These are phyloP conservation scores for Cytospora piceae DNA, from an alignment of 2,329 filamentous ascomycete genomes.

Conservation along the genomic window DNA sequence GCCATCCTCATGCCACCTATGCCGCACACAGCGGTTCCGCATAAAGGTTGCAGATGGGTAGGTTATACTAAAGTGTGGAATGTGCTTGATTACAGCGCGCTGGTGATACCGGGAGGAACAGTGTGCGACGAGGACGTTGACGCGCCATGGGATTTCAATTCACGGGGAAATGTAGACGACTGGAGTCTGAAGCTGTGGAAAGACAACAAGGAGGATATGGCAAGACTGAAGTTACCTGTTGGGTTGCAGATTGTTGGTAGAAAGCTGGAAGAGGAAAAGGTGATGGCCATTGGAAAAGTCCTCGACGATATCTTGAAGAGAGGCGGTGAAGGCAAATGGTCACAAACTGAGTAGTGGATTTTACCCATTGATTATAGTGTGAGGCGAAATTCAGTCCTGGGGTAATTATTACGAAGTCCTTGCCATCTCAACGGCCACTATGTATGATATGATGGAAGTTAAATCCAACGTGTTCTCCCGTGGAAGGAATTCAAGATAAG, in stretches of 20 bases:
- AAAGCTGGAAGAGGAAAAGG: constrained; percentile 58
- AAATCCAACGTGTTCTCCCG: too few species aligned
- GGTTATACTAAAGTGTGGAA: constrained; percentile 68
- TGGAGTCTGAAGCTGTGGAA: constrained; percentile 57
- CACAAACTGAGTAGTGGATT: too few species aligned
- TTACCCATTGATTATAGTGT: too few species aligned
- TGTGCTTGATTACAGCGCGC: constrained; percentile 62
- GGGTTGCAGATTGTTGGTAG: constrained; percentile 57
- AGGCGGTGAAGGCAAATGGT: not conserved
- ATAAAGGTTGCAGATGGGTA: constrained; percentile 47
- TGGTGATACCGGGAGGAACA: constrained; percentile 58
- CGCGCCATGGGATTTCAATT: constrained; percentile 43
- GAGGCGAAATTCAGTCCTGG: too few species aligned
- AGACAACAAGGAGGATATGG: constrained; percentile 44
- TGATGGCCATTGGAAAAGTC: constrained; percentile 48
- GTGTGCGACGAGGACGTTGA: constrained; percentile 47
- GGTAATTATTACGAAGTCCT: too few species aligned
- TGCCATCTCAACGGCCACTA: too few species aligned
- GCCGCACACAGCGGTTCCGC: constrained; percentile 61
- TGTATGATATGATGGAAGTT: too few species aligned
- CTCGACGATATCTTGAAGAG: constrained; percentile 38
- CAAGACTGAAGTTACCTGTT: constrained; percentile 48
- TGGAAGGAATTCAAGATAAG: too few species aligned
- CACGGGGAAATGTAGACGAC: constrained; percentile 54
- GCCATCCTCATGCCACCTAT: constrained; percentile 61